Percentiles rank a stretch among this genome's conserved stretches.
These are phyloP conservation scores for Pleurotus citrinopileatus DNA, from an alignment of 768 basidiomycete genomes.

Conservation along the genomic window DNA sequence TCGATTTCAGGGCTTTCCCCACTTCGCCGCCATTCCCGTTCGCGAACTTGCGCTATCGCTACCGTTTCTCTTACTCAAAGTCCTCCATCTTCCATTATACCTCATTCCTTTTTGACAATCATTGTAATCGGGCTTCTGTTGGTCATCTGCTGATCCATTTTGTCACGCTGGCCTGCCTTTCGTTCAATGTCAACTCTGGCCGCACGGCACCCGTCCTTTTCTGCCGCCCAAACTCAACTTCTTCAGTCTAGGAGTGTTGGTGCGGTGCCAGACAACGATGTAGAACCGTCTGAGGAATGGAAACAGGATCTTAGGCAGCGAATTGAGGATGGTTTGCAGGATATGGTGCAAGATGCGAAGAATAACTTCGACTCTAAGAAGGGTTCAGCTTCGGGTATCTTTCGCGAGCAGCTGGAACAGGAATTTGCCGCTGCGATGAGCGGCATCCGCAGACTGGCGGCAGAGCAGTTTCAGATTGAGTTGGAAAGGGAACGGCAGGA, in stretches of 20 bases:
- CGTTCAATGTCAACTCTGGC: conserved; percentile 11
- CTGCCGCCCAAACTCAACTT: background rate
- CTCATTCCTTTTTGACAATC: conserved; percentile 3
- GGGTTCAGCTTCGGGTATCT: conserved; percentile 20
- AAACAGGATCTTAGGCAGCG: conserved; percentile 39
- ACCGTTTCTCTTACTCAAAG: background rate
- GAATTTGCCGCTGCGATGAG: conserved; percentile 41
- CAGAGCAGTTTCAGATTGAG: conserved; percentile 41
- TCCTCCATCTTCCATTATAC: conserved; percentile 1
- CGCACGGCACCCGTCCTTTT: conserved; percentile 1
- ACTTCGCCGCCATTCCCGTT: conserved; percentile 4
- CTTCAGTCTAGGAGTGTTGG: conserved; percentile 4
- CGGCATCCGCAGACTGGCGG: conserved; percentile 40
- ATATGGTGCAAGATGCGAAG: conserved; percentile 60
- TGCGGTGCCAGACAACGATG: conserved; percentile 17
- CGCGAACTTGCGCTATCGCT: conserved; percentile 4
- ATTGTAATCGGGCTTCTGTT: conserved; percentile 4
- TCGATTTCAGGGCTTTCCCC: conserved; percentile 1
- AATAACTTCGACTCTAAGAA: conserved; percentile 49
- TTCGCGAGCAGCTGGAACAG: conserved; percentile 30
- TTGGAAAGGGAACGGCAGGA: conserved; percentile 48
- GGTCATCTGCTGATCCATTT: background rate
- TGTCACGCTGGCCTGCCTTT: conserved; percentile 8
- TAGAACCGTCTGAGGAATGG: conserved; percentile 57
- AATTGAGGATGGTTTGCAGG: conserved; percentile 45